These are phyloP conservation scores for Xylariaceae sp. DNA, from an alignment of 2,329 filamentous ascomycete species.

Conservation along the genomic window DNA sequence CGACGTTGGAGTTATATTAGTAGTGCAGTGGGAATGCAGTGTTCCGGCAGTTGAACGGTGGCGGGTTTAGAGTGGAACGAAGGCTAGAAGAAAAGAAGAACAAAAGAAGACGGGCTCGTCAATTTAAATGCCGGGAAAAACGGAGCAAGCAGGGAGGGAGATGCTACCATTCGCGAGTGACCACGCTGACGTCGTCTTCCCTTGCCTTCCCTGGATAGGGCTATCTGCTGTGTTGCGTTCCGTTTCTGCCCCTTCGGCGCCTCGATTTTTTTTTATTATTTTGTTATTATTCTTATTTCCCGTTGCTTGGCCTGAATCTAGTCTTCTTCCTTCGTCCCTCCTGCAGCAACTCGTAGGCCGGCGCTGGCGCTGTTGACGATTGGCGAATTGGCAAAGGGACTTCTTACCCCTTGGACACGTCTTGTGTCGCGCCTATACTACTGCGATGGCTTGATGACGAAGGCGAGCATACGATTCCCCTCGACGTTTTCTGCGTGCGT, in stretches of 20 bases:
- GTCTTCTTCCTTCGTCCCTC: background rate
- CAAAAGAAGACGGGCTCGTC: background rate
- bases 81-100: background rate
- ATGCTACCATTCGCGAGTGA: background rate
- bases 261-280: background rate
- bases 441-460: background rate
- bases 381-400: slow-evolving; percentile 3
- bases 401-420: slow-evolving; percentile 1
- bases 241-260: background rate
- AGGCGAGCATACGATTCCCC: background rate
- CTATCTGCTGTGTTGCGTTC: background rate
- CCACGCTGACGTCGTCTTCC: background rate
- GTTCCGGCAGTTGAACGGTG: background rate
- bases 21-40: background rate
- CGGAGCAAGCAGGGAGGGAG: background rate
- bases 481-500: background rate
- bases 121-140: background rate
- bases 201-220: background rate
- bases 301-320: no score
- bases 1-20: background rate
- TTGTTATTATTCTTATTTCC: no score
- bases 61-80: background rate
- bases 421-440: background rate
- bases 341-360: background rate
- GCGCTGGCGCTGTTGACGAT: background rate